Evolutionary conservation across 352 stramenopile genomes (phyloP).

Genomic region (Pythium dissimile): DNA sequence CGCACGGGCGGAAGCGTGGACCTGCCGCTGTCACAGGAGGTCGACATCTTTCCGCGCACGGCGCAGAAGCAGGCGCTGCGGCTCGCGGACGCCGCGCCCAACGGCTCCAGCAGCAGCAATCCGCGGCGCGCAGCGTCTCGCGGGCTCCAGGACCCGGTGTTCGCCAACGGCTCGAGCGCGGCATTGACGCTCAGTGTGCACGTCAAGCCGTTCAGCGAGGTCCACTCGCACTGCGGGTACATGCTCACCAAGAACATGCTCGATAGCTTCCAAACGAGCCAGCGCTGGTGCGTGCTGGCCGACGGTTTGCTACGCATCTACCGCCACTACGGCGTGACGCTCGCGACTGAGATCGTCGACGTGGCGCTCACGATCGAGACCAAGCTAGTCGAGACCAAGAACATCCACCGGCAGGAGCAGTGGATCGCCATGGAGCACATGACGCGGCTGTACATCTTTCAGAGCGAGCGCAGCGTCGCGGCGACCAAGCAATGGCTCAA

Average conservation of each 20-base stretch:
- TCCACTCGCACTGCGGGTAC: constrained; percentile 58
- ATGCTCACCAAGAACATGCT: constrained; percentile 63
- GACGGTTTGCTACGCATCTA: constrained; percentile 64
- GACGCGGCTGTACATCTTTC: constrained; percentile 46
- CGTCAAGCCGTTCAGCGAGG: constrained; percentile 44
- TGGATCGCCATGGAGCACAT: constrained; percentile 45
- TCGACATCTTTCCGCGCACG: constrained; percentile 61
- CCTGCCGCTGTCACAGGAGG: constrained; percentile 34
- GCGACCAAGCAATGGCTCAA: constrained; percentile 57
- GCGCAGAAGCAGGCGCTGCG: constrained; percentile 47
- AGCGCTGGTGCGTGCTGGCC: constrained; percentile 70
- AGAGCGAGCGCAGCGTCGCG: constrained; percentile 38
- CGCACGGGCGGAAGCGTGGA: constrained; percentile 35
- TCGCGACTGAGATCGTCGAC: constrained; percentile 55
- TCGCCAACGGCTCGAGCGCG: constrained; percentile 16
- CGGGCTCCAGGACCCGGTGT: constrained; percentile 9
- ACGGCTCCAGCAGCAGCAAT: not conserved
- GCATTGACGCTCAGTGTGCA: constrained; percentile 34
- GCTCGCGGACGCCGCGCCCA: constrained; percentile 28
- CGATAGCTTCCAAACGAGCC: constrained; percentile 54
- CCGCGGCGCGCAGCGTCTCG: not conserved
- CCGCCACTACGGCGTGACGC: constrained; percentile 66
- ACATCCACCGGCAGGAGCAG: constrained; percentile 25
- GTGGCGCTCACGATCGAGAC: constrained; percentile 49
- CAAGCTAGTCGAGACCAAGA: constrained; percentile 35